phyloP scores from a whole-genome alignment of 208 protist genomes.

The Crithidia mellificae region DNA sequence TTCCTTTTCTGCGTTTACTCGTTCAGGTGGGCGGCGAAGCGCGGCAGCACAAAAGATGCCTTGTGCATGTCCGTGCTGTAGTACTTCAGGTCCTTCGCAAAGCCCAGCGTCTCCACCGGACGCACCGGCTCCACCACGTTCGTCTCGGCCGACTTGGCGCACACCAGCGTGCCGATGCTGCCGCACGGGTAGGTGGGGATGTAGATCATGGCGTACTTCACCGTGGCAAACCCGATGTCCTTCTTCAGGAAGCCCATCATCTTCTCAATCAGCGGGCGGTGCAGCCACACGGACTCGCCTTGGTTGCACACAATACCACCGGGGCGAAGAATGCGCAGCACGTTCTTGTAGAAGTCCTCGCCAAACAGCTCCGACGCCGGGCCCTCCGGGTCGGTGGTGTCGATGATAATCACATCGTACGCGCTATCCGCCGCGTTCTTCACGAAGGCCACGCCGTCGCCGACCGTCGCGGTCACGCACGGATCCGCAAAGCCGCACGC shows the following conservation, averaged over 20 bases:
- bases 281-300: slow-evolving; percentile 91
- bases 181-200: slow-evolving; percentile 95
- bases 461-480: slow-evolving; percentile 69
- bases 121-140: slow-evolving; percentile 64
- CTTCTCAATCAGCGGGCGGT: slow-evolving; percentile 89
- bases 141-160: slow-evolving; percentile 63
- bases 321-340: slow-evolving; percentile 78
- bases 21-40: slow-evolving; percentile 78
- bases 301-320: slow-evolving; percentile 90
- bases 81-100: slow-evolving; percentile 82
- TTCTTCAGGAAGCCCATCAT: slow-evolving; percentile 83
- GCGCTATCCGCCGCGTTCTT: slow-evolving; percentile 63
- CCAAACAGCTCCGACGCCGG: slow-evolving; percentile 89
- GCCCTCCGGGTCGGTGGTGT: slow-evolving; percentile 94
- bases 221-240: slow-evolving; percentile 75
- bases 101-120: slow-evolving; percentile 62
- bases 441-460: slow-evolving; percentile 89
- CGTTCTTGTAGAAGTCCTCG: slow-evolving; percentile 81
- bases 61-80: slow-evolving; percentile 84
- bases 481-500: slow-evolving; percentile 72
- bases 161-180: slow-evolving; percentile 89
- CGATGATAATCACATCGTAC: slow-evolving; percentile 96
- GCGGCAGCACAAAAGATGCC: slow-evolving; percentile 82
- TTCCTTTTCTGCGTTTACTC: slow-evolving; percentile 11
- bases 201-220: slow-evolving; percentile 92